Evolutionary conservation across 208 protist genomes (phyloP), one percentile per base, ranked within the genome.

Genomic region (Naegleria gruberi): DNA sequence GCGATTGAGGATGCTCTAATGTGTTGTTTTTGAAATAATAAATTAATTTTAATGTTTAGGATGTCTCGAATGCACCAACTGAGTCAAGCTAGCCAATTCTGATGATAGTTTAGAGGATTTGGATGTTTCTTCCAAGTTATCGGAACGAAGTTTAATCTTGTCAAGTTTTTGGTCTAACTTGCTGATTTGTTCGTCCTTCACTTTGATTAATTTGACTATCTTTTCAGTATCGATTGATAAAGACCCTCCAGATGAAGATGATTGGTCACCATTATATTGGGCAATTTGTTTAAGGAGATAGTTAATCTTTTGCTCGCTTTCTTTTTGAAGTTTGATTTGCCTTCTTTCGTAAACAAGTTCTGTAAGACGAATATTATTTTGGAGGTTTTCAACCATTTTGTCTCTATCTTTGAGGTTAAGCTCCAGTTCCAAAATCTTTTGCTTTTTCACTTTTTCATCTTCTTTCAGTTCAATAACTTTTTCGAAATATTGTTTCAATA

Each of bases 381-480:
- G 17, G 34, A 90, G 23, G 37, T 90, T 90, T 37, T 74, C 46
- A n/a, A 74, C 51, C 65, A 55, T 84, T 23, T 82, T 57, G 19
- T 90, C 43, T 40, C 41, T 23, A 23, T 90, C 43, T 37, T 82
- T 55, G 6, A 74, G 7, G 23, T 34, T 0, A 1, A 90, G 19
- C 46, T 90, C 46, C 7, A 74, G 6, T 51, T 90, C 12, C 2
- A 42, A 0, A 51, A 51, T 3, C 73, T 85, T 55, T 57, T 46
- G 46, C 55, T 90, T 42, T 40, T 90, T 82, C 12, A 5, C 41
- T 51, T 84, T 30, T 37, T 85, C 73, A 12, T 55, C 47, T 19
- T 85, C 87, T 84, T 90, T 90, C 1, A 90, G n/a, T 37, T 90
- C 81, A 41, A 90, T 55, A 6, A 90, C 81, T 42, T 82, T 84